phyloP scores from a whole-genome alignment of 2,329 filamentous ascomycete genomes.

The Parascedosporium putredinis region DNA sequence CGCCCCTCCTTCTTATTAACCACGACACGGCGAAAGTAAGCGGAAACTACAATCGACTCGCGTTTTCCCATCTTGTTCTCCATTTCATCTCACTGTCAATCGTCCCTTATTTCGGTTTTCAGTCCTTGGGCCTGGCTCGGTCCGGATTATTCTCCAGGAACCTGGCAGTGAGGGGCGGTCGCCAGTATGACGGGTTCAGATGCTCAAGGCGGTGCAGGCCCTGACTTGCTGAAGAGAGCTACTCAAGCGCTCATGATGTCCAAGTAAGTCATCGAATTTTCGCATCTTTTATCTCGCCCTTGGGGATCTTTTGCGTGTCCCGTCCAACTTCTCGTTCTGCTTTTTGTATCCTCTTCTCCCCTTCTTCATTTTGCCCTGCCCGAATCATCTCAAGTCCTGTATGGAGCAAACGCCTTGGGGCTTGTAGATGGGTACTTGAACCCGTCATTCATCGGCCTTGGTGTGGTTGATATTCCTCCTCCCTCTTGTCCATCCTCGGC shows the following conservation, averaged over 20 bases:
- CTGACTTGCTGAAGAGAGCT: constrained; percentile 47
- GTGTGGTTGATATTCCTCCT: no score
- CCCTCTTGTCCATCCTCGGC: no score
- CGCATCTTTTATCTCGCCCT: constrained; percentile 15
- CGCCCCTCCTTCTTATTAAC: neutral
- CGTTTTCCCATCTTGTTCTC: neutral
- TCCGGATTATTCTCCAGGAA: neutral
- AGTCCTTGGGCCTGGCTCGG: neutral
- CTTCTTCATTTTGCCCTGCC: neutral
- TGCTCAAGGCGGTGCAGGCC: constrained; percentile 32
- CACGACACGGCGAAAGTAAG: neutral
- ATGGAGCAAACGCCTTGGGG: no score
- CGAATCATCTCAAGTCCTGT: neutral
- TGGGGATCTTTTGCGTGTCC: no score
- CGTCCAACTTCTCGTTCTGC: neutral
- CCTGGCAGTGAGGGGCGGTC: neutral
- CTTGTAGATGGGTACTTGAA: no score
- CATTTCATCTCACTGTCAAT: no score
- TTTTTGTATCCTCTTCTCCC: no score
- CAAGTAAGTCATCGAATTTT: constrained; percentile 36
- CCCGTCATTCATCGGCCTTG: no score
- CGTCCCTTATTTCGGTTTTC: no score
- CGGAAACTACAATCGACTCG: neutral
- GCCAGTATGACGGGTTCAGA: constrained; percentile 40
- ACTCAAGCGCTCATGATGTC: constrained; percentile 56